Percentiles rank a stretch among this genome's conserved stretches.
Conservation (phyloP, 2,329 filamentous ascomycete species). For the Trichoderma breve region DNA sequence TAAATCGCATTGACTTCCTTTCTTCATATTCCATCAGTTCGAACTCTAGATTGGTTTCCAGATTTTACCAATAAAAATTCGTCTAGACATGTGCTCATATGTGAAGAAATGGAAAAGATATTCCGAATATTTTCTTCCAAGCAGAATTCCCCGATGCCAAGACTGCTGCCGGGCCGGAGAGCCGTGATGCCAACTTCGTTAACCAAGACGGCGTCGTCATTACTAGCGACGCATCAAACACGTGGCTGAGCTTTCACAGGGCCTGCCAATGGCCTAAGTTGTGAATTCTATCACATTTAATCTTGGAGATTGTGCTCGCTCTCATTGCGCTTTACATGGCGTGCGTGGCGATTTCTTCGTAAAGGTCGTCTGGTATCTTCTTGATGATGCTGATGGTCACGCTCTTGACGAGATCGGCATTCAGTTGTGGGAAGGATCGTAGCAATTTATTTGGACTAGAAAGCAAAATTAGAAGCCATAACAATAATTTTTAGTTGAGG, state of each 20-base stretch:
- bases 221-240: background rate
- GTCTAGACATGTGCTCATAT: background rate
- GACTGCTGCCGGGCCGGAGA: background rate
- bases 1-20: background rate
- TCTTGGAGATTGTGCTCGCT: background rate
- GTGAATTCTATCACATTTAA: background rate
- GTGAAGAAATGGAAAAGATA: background rate
- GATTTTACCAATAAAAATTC: background rate
- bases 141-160: background rate
- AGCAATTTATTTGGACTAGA: slow-evolving; percentile 85
- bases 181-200: background rate
- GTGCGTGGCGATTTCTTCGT: slow-evolving; percentile 84
- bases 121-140: too few relatives aligned
- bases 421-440: slow-evolving; percentile 79
- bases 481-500: too few relatives aligned
- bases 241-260: background rate
- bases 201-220: background rate
- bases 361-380: slow-evolving; percentile 87
- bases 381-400: slow-evolving; percentile 82
- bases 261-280: background rate
- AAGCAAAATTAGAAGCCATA: slow-evolving; percentile 26
- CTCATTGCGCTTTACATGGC: slow-evolving; percentile 55
- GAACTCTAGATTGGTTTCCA: background rate
- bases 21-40: background rate
- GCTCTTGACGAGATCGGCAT: slow-evolving; percentile 79